phyloP scores from a whole-genome alignment of 75 land plant species.

The Cunninghamia lanceolata region DNA sequence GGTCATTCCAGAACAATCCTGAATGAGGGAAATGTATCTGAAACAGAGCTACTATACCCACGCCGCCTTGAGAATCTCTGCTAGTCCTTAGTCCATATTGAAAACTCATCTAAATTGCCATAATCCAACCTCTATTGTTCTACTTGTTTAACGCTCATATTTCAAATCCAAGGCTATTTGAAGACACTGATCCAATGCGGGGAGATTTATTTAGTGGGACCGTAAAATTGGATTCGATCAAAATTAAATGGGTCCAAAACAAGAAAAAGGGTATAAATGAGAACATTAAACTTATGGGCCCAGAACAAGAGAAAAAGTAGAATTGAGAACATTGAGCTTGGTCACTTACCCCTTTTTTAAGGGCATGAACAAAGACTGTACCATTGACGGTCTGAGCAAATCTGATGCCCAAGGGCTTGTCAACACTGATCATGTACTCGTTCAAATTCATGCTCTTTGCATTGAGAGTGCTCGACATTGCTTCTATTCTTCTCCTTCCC shows the following conservation, averaged over 20 bases:
- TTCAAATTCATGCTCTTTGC: conserved; percentile 44
- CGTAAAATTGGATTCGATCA: neutral
- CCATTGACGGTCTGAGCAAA: conserved; percentile 78
- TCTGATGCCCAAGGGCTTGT: conserved; percentile 88
- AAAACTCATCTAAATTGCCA: neutral
- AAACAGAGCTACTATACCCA: neutral
- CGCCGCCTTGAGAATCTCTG: neutral
- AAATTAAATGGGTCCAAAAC: neutral
- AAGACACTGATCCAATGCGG: neutral
- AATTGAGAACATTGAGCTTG: neutral
- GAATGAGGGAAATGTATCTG: neutral
- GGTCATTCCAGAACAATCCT: neutral
- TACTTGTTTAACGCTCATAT: neutral
- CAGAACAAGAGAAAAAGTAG: neutral
- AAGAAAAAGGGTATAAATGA: neutral
- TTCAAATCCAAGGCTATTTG: neutral
- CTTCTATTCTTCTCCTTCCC: neutral
- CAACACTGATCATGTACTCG: conserved; percentile 91
- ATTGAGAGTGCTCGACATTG: neutral
- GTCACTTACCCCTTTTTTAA: conserved; percentile 65
- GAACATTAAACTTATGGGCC: neutral
- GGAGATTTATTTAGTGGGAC: neutral
- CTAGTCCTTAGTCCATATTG: neutral
- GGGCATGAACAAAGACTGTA: conserved; percentile 74
- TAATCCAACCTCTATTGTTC: neutral